Conservation (phyloP, 2,329 filamentous ascomycete species). For the Coleophoma crateriformis region DNA sequence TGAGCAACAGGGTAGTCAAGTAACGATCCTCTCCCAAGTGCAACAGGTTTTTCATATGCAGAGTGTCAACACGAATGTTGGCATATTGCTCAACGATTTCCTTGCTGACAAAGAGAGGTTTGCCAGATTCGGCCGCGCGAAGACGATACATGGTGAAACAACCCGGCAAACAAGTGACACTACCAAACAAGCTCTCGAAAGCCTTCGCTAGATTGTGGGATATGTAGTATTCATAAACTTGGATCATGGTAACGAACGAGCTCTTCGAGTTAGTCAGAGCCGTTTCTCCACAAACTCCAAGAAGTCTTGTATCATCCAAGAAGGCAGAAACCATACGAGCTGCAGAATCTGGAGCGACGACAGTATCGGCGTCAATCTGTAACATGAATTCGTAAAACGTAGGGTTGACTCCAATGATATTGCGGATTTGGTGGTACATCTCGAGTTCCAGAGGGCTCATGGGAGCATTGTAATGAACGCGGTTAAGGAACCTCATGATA, state of each 20-base stretch:
- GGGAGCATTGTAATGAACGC: constrained; percentile 92
- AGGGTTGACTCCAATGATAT: constrained; percentile 97
- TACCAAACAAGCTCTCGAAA: constrained; percentile 95
- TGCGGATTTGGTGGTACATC: constrained; percentile 97
- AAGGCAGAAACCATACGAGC: constrained; percentile 91
- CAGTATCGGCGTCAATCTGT: constrained; percentile 95
- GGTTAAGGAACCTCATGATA: constrained; percentile 97
- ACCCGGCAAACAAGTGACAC: constrained; percentile 93
- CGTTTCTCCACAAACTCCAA: constrained; percentile 92
- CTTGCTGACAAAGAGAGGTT: constrained; percentile 91
- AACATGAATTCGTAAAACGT: constrained; percentile 97
- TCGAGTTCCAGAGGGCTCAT: constrained; percentile 97
- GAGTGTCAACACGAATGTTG: constrained; percentile 91
- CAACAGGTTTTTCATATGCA: constrained; percentile 98
- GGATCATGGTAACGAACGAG: constrained; percentile 97
- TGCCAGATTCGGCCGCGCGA: constrained; percentile 87
- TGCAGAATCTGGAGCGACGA: constrained; percentile 82
- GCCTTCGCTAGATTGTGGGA: constrained; percentile 96
- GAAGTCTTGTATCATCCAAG: constrained; percentile 85
- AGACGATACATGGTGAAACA: constrained; percentile 99
- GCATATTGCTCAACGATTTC: constrained; percentile 86
- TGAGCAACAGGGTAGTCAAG: constrained; percentile 88
- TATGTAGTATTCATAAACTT: constrained; percentile 99
- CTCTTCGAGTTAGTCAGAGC: constrained; percentile 87
- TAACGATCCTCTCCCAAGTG: constrained; percentile 98